Conservation (phyloP, 2,329 filamentous ascomycete species). For the Cordyceps cateniannulata region DNA sequence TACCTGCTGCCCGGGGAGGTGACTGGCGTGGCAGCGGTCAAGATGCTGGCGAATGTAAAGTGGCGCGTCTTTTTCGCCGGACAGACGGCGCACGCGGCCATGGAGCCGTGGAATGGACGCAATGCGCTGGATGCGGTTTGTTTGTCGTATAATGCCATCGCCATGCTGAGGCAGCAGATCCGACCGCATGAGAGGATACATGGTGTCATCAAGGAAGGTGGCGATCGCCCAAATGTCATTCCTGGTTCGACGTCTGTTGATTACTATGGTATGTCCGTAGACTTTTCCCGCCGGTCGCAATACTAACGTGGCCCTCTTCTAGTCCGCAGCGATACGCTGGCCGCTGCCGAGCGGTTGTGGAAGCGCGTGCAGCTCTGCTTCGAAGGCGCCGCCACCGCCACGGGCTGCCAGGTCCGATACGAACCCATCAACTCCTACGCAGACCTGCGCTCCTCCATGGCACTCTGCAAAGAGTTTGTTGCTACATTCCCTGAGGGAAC, state of each 20-base stretch:
- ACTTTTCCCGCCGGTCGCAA: slow-evolving; percentile 11
- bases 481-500: slow-evolving; percentile 30
- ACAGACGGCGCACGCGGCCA: slow-evolving; percentile 39
- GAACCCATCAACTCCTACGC: slow-evolving; percentile 28
- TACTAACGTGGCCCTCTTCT: neutral
- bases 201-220: slow-evolving; percentile 37
- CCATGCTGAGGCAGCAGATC: slow-evolving; percentile 44
- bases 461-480: slow-evolving; percentile 33
- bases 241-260: slow-evolving; percentile 34
- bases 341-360: slow-evolving; percentile 20
- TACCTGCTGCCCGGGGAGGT: slow-evolving; percentile 13
- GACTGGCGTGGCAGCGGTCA: slow-evolving; percentile 21
- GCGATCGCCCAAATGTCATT: slow-evolving; percentile 36
- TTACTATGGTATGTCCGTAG: slow-evolving; percentile 24
- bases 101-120: slow-evolving; percentile 42
- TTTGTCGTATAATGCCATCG: slow-evolving; percentile 32
- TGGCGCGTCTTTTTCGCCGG: slow-evolving; percentile 33
- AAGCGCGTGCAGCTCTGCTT: slow-evolving; percentile 26
- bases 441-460: slow-evolving; percentile 36
- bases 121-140: slow-evolving; percentile 46
- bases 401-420: slow-evolving; percentile 19
- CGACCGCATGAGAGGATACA: slow-evolving; percentile 43
- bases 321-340: slow-evolving; percentile 26
- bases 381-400: slow-evolving; percentile 22
- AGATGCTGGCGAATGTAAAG: slow-evolving; percentile 24